Percentiles rank a stretch among this genome's conserved stretches.
phyloP scores from a whole-genome alignment of 2,329 filamentous ascomycete species.

The Herpotrichia juniperi region DNA sequence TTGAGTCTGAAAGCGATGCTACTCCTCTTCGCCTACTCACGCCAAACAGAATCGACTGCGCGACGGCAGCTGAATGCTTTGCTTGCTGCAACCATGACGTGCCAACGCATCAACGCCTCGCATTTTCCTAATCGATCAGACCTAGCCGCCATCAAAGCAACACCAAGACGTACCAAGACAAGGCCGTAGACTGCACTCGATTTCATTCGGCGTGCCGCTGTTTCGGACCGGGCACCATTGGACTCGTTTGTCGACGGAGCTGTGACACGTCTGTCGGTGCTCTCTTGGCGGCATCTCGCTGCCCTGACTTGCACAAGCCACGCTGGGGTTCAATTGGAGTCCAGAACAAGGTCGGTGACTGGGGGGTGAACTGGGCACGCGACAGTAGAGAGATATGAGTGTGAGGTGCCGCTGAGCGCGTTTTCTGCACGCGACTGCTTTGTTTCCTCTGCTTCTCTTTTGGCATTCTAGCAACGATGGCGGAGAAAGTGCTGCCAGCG shows the following conservation, averaged over 20 bases:
- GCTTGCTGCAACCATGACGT: not conserved
- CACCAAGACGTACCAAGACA: not conserved
- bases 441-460: not conserved
- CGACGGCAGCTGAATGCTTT: no score
- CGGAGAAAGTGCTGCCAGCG: constrained; percentile 18
- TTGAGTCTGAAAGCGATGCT: no score
- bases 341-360: not conserved
- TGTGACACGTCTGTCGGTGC: not conserved
- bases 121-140: not conserved
- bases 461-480: not conserved
- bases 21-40: no score
- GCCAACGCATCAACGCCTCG: not conserved
- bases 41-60: no score
- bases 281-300: not conserved
- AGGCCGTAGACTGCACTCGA: not conserved
- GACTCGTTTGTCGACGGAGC: not conserved
- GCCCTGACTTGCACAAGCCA: not conserved
- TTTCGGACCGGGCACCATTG: not conserved
- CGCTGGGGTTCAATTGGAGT: not conserved
- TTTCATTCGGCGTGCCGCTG: not conserved
- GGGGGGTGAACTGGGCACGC: not conserved
- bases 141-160: not conserved
- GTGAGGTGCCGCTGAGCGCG: not conserved
- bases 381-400: not conserved
- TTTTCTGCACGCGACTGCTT: not conserved